Conservation (phyloP, 139 green algal genomes). For the Pleodorina starrii region DNA sequence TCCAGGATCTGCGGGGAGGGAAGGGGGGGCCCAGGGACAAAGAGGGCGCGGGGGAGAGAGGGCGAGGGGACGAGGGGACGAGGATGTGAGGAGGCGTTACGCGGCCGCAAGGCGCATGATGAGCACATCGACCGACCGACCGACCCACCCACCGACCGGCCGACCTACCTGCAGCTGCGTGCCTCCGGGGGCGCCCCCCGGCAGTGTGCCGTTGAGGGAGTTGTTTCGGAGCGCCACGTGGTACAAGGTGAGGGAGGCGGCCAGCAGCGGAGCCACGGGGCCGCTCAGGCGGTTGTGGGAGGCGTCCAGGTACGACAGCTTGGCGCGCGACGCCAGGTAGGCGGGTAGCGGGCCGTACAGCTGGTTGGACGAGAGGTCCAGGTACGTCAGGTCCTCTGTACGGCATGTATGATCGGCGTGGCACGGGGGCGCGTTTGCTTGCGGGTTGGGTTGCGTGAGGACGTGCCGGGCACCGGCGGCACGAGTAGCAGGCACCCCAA, state of each 20-base stretch:
- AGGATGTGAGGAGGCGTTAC: neutral
- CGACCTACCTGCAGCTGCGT: conserved; percentile 3
- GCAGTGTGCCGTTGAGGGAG: neutral
- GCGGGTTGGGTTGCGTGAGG: too few relatives aligned
- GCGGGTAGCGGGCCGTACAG: conserved; percentile 5
- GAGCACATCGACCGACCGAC: neutral
- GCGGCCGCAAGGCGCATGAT: neutral
- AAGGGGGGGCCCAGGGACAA: neutral
- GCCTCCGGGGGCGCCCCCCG: neutral
- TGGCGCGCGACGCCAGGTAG: neutral
- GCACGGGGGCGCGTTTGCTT: neutral
- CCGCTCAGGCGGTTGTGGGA: conserved; percentile 14
- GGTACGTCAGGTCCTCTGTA: neutral
- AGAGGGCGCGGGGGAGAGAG: too few relatives aligned
- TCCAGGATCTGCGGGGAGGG: conserved; percentile 15
- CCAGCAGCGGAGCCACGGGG: conserved; percentile 41
- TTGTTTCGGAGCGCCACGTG: conserved; percentile 2
- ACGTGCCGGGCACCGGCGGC: too few relatives aligned
- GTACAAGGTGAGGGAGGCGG: neutral
- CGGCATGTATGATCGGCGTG: neutral
- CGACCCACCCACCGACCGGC: neutral
- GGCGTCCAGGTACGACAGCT: conserved; percentile 12
- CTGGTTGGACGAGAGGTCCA: neutral
- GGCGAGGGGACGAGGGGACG: too few relatives aligned
- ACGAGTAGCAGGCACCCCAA: too few relatives aligned